Evolutionary conservation across 1,139 yeast species (phyloP).

Genomic region (Blastobotrys persicus): DNA sequence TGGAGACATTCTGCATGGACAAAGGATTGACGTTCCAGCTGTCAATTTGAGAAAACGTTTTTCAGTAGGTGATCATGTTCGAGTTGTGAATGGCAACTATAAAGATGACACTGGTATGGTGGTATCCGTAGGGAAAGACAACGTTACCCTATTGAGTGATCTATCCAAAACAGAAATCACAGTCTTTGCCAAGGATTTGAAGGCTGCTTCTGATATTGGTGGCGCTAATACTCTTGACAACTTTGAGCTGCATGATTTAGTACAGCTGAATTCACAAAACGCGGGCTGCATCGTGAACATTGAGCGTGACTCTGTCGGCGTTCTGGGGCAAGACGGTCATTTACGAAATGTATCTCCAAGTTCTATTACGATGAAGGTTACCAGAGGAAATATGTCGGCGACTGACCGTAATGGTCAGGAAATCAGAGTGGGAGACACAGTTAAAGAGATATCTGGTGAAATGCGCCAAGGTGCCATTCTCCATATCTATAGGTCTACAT

Average conservation of each 20-base stretch:
- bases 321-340: constrained; percentile 84
- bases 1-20: constrained; percentile 49
- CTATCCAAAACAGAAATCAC: constrained; percentile 84
- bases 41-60: constrained; percentile 81
- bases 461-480: constrained; percentile 83
- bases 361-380: constrained; percentile 74
- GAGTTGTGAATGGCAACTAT: constrained; percentile 88
- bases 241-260: constrained; percentile 85
- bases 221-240: constrained; percentile 60
- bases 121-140: constrained; percentile 74
- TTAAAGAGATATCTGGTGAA: constrained; percentile 75
- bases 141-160: constrained; percentile 85
- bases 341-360: constrained; percentile 69
- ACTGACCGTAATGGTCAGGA: constrained; percentile 86
- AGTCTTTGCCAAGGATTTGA: constrained; percentile 82
- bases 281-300: constrained; percentile 91
- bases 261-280: constrained; percentile 78
- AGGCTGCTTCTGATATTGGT: constrained; percentile 51
- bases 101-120: constrained; percentile 94
- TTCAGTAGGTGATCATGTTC: constrained; percentile 90
- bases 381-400: constrained; percentile 69
- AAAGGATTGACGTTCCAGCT: constrained; percentile 69
- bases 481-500: constrained; percentile 75
- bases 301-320: constrained; percentile 78
- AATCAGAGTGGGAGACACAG: constrained; percentile 86